Conservation (phyloP, 495 filamentous ascomycete species). For the Aspergillus campestris region DNA sequence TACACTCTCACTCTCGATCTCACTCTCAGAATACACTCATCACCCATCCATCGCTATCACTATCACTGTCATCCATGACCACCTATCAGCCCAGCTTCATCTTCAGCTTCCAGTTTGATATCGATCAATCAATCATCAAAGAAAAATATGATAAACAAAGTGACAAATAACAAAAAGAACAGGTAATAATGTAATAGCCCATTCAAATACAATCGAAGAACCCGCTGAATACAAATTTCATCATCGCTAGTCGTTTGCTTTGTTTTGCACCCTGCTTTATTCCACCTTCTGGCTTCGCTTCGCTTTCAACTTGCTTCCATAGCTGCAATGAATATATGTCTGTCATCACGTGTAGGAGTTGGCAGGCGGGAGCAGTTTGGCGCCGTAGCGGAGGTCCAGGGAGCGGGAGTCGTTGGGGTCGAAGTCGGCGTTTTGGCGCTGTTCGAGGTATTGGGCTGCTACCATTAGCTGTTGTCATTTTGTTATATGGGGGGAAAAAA, state of each 20-base stretch:
- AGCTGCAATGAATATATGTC: background rate
- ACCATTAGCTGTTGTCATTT: background rate
- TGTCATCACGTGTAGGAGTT: constrained; percentile 15
- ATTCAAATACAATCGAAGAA: too few species aligned
- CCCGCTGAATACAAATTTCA: constrained; percentile 3
- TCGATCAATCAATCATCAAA: too few species aligned
- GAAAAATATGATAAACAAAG: too few species aligned
- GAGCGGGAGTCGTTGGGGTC: constrained; percentile 58
- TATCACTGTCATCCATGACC: too few species aligned
- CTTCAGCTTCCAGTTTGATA: too few species aligned
- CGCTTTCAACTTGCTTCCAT: background rate
- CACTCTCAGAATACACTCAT: too few species aligned
- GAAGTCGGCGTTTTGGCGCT: constrained; percentile 42
- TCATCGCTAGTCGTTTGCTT: background rate
- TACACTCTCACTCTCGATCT: too few species aligned
- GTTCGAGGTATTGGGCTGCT: constrained; percentile 34
- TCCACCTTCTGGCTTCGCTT: background rate
- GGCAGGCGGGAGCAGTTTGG: constrained; percentile 42
- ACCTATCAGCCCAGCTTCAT: too few species aligned
- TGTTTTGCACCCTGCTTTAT: background rate
- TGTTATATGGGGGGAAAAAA: background rate
- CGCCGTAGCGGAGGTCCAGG: constrained; percentile 57
- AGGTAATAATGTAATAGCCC: too few species aligned
- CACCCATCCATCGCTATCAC: too few species aligned
- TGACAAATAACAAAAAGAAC: too few species aligned